Percentiles rank a stretch among this genome's conserved stretches.
These are phyloP conservation scores for Chrysanthemum seticuspe DNA, from an alignment of 129 eudicot species.

Conservation along the genomic window DNA sequence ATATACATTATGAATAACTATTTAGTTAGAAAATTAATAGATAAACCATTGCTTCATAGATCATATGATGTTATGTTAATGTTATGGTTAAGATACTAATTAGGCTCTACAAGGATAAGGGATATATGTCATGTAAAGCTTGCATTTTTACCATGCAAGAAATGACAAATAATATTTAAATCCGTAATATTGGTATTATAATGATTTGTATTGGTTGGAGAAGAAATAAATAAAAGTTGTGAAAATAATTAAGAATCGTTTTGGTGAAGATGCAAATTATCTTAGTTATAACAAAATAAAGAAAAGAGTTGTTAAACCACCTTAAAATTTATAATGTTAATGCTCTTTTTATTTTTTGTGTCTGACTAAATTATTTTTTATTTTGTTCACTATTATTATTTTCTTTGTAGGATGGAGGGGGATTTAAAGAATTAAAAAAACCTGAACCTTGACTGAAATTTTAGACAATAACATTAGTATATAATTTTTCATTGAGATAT, in stretches of 20 bases:
- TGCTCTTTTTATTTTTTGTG: no score
- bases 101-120: neutral
- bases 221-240: neutral
- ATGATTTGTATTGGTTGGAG: neutral
- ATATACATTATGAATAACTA: neutral
- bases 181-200: neutral
- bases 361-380: no score
- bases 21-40: neutral
- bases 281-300: no score
- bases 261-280: no score
- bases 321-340: no score
- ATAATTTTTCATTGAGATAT: neutral
- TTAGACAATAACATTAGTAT: neutral
- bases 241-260: no score
- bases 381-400: no score
- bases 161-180: neutral
- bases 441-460: neutral
- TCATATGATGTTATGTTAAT: neutral
- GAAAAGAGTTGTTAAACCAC: no score
- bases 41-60: neutral
- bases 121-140: neutral
- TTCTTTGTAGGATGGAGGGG: no score
- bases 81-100: neutral
- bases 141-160: conserved; percentile 13
- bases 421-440: no score